Base-by-base conservation (phyloP, 108 stramenopile genomes). In the Nitzschia inconspicua region DNA sequence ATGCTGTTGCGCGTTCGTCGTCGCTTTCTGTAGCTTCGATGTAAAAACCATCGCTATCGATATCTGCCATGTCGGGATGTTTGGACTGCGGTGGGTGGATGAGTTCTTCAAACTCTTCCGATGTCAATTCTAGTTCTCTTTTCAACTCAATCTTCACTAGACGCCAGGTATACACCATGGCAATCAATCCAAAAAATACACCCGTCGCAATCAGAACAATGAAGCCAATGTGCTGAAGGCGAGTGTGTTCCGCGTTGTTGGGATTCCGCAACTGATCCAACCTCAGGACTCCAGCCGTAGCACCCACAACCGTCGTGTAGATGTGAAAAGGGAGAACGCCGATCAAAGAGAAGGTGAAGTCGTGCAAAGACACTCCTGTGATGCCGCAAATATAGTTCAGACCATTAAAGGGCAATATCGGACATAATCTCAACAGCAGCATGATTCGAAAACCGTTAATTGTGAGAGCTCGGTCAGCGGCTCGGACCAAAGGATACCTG, bases 401-500 rank as follows among this genome's bases (percentile, higher is more conserved):
- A 6, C 63, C 81, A 66, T 83, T 83, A 62, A 80, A 86, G 3
- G 85, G 85, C 30, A 86, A 70, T 11, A 86, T 47, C 10, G 86
- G 86, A 51, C 79, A 83, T 20, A 86, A 58, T 27, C 85, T 68
- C 18, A 84, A 62, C 19, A 86, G 65, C 32, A 70, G 20, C 67
- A 83, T 72, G 52, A 91, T 80, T 6, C 67, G 63, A 50, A 89
- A 76, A 39, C 91, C 91, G 3, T 89, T 72, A 16, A 65, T 41
- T 63, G 80, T 49, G 30, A 92, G 47, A 6, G 87, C 72, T 32
- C 56, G 63, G 53, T 87, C 85, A 20, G 82, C 43, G 3, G 79
- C 82, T 41, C 68, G 59, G 10, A 88, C 47, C 14, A 86, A 70
- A 0, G 84, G 79, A 75, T 86, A 88, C 35, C n/a, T n/a, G n/a